Evolutionary conservation across 345 rosid genomes (phyloP), one percentile per base, ranked within the genome.

Genomic region (Gossypium australe): DNA sequence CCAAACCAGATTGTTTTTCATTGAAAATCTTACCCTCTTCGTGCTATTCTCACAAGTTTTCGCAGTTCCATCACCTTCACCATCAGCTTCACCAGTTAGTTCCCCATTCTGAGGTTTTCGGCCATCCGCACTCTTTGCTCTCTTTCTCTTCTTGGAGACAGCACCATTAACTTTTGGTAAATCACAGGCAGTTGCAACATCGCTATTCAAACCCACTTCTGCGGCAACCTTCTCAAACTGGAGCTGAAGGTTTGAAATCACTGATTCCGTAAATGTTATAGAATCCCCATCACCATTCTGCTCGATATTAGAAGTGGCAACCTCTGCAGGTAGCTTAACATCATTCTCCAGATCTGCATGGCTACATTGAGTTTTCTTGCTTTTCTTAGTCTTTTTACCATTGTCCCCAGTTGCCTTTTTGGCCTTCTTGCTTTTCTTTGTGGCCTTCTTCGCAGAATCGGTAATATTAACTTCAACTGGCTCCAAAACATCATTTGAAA

Each of bases 1-100:
- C 99, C 99, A 95, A 93, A 93, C 96, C 87, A 94, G 76, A 84
- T 94, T 94, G 84, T 80, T 91, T 77, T 87, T 91, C 93, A 93
- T 93, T 14, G 97, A 89, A 59, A 95, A 95, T 77, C 89, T 84
- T 18, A 95, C 99, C 88, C 89, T 91, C 90, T 93, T 95, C 11
- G 80, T 84, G 84, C 94, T 88, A 81, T 88, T 88, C 77, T 87
- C 90, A 9, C 65, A 80, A 44, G 87, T 90, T 70, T 81, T 87
- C 6, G 71, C 83, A 1, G 86, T 63, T 70, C 52, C 57, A 75
- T 78, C 80, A 49, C 27, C 76, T 69, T 79, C 94, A 48, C n/a
- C 87, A 74, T 84, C 89, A 53, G 43, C 83, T 63, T 77, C 69
- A 65, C 29, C 77, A 68, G 72, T 51, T 66, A 60, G 60, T 59